Evolutionary conservation across 495 filamentous ascomycete species (phyloP).

Genomic region (Haplographium delicatum): DNA sequence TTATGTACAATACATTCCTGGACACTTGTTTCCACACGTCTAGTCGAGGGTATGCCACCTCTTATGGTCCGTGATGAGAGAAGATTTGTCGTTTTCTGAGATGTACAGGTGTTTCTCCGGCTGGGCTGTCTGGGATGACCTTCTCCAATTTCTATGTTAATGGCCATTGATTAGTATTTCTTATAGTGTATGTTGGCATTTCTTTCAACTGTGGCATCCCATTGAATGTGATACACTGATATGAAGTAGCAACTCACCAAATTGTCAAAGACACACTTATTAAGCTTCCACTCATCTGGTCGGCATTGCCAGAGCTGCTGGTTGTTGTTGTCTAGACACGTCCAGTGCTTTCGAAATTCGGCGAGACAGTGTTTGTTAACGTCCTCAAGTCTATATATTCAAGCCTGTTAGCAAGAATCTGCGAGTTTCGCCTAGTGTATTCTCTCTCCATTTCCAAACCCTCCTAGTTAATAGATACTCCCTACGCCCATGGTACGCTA

Average conservation of each 20-base stretch:
- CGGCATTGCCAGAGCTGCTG: conserved; percentile 93
- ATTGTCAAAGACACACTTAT: conserved; percentile 91
- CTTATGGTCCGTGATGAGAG: conserved; percentile 40
- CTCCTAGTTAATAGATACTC: no score
- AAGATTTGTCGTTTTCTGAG: conserved; percentile 74
- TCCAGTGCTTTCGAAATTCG: conserved; percentile 89
- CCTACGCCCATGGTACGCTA: no score
- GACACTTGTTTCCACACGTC: not conserved
- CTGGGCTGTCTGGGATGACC: conserved; percentile 77
- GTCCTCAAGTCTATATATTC: conserved; percentile 66
- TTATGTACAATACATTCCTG: conserved; percentile 17
- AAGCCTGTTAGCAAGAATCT: not conserved
- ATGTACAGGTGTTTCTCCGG: conserved; percentile 75
- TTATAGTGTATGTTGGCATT: no score
- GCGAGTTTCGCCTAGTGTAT: no score
- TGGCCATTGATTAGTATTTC: conserved; percentile 1
- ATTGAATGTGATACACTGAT: no score
- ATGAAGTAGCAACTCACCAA: conserved; percentile 54
- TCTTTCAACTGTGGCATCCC: no score
- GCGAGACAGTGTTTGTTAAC: conserved; percentile 92
- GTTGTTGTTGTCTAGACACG: conserved; percentile 95
- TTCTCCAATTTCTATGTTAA: conserved; percentile 79
- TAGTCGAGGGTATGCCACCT: not conserved
- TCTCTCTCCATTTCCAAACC: no score
- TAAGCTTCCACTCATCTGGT: conserved; percentile 70